phyloP scores from a whole-genome alignment of 2,329 filamentous ascomycete genomes.

The Daldinia sp. region DNA sequence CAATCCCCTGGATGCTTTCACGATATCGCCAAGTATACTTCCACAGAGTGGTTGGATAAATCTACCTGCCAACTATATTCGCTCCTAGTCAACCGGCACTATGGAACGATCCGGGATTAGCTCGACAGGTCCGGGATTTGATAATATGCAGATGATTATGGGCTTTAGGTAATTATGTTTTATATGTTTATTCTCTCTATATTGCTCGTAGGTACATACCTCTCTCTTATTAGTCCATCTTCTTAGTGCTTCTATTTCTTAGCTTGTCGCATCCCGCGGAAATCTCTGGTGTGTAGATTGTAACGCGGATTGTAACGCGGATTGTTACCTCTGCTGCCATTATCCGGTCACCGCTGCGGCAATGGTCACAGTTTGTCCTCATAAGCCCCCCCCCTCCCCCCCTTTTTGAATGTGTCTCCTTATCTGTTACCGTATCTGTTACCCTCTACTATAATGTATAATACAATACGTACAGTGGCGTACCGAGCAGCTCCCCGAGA shows the following conservation, averaged over 20 bases:
- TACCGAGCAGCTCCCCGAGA: conserved; percentile 34
- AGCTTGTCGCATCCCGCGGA: conserved; percentile 22
- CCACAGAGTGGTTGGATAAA: background rate
- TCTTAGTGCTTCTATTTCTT: conserved; percentile 10
- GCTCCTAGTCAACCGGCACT: background rate
- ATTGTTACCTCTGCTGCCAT: background rate
- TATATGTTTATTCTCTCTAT: conserved; percentile 1
- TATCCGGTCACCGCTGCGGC: background rate
- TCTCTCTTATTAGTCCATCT: conserved; percentile 9
- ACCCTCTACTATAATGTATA: conserved; percentile 1
- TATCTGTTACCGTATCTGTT: conserved; percentile 6
- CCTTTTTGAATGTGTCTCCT: background rate
- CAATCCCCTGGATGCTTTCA: background rate
- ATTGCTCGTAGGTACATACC: background rate
- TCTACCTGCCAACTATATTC: background rate
- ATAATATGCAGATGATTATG: background rate
- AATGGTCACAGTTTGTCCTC: background rate
- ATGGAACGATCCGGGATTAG: conserved; percentile 6
- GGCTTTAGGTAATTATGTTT: conserved; percentile 7
- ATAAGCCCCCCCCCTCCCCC: too few species aligned
- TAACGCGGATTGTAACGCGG: background rate
- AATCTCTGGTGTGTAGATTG: conserved; percentile 8
- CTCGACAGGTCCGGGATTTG: conserved; percentile 2
- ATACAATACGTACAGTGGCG: conserved; percentile 2
- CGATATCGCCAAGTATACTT: background rate